Conservation (phyloP, 192 early-diverging fungal species). For the Coemansia brasiliensis region DNA sequence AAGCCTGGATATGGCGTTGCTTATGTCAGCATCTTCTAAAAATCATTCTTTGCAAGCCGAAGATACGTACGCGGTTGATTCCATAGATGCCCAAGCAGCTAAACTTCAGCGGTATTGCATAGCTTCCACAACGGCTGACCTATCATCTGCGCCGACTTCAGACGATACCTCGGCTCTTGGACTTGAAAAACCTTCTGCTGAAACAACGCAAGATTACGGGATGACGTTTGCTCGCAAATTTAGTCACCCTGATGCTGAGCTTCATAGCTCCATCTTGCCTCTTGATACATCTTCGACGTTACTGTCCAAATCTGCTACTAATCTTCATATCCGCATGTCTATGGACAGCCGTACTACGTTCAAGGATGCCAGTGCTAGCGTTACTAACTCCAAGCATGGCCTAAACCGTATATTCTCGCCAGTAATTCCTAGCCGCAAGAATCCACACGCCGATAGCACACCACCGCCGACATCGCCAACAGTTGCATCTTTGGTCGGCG, state of each 20-base stretch:
- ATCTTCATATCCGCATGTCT: conserved; percentile 28
- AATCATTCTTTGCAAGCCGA: no score
- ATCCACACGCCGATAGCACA: background rate
- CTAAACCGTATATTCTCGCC: conserved; percentile 35
- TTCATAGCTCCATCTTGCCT: conserved; percentile 10
- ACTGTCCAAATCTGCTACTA: conserved; percentile 36
- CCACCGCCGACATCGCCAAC: conserved; percentile 22
- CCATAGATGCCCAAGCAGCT: conserved; percentile 7
- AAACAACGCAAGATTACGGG: no score
- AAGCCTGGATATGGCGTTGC: conserved; percentile 9
- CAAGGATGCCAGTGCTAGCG: background rate
- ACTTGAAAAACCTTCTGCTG: no score
- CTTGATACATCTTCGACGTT: conserved; percentile 25
- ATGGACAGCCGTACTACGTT: conserved; percentile 11
- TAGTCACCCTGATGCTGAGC: conserved; percentile 35
- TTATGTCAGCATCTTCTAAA: background rate
- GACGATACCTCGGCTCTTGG: no score
- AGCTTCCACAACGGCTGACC: background rate
- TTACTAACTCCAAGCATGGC: conserved; percentile 19
- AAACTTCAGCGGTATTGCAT: conserved; percentile 31
- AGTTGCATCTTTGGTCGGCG: conserved; percentile 36
- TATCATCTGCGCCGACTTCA: no score
- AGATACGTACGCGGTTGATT: background rate
- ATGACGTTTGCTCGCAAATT: conserved; percentile 30
- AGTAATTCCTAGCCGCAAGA: conserved; percentile 22